Conservation (phyloP, 768 basidiomycete genomes). For the Suillus occidentalis region DNA sequence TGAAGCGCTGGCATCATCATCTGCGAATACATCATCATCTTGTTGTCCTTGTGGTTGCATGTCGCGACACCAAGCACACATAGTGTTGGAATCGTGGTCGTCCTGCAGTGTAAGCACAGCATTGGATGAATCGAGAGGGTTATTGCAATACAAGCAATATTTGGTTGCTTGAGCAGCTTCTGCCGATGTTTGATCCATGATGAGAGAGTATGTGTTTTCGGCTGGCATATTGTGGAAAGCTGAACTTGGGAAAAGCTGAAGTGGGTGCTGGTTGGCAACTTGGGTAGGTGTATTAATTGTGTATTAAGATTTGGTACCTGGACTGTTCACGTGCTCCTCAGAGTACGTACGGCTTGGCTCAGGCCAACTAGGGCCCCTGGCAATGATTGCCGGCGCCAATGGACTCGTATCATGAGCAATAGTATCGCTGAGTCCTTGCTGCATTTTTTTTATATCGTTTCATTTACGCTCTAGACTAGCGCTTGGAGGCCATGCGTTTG, state of each 20-base stretch:
- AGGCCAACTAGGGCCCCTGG: background rate
- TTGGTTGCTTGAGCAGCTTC: conserved; percentile 27
- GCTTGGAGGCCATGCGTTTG: background rate
- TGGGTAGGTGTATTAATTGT: background rate
- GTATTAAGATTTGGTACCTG: background rate
- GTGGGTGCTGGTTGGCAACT: background rate
- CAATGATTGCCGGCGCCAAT: background rate
- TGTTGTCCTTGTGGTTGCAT: conserved; percentile 15
- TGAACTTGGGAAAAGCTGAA: background rate
- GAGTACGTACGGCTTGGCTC: background rate
- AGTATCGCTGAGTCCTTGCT: background rate
- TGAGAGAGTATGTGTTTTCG: background rate
- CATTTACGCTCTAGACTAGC: background rate
- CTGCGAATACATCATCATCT: conserved; percentile 15
- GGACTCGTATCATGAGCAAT: background rate
- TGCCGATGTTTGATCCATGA: background rate
- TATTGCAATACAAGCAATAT: conserved; percentile 33
- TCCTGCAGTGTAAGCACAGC: conserved; percentile 25
- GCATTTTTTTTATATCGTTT: background rate
- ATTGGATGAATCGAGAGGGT: conserved; percentile 30
- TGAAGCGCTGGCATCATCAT: conserved; percentile 32
- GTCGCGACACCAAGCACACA: conserved; percentile 52
- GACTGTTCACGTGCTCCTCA: background rate
- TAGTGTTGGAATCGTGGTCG: conserved; percentile 29
- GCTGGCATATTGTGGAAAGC: conserved; percentile 1